Conservation (phyloP, 2,329 filamentous ascomycete genomes). For the Fusarium sp. region DNA sequence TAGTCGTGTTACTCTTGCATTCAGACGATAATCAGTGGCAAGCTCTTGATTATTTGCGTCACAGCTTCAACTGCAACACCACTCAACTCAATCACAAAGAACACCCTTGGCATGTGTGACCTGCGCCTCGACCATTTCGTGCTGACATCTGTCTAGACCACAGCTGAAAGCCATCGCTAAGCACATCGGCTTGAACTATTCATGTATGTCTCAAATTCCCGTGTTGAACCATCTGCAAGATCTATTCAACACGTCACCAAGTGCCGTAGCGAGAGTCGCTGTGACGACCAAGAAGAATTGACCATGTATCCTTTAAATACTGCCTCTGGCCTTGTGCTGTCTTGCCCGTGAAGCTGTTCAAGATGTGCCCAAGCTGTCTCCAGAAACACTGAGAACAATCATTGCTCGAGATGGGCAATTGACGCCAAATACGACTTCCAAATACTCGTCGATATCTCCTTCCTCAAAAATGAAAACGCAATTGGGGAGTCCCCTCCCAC, state of each 20-base stretch:
- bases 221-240: not conserved
- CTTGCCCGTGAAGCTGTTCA: not conserved
- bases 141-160: not conserved
- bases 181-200: conserved; percentile 1
- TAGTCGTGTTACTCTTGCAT: not conserved
- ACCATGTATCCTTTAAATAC: not conserved
- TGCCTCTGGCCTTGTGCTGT: not conserved
- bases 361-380: not conserved
- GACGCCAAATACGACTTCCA: not conserved
- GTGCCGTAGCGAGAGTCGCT: not conserved
- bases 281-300: not conserved
- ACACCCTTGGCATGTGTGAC: not conserved
- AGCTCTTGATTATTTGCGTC: not conserved
- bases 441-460: not conserved
- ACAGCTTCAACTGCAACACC: not conserved
- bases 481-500: conserved; percentile 41
- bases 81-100: not conserved
- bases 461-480: conserved; percentile 11
- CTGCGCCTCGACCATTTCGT: not conserved
- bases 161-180: not conserved
- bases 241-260: not conserved
- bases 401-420: not conserved
- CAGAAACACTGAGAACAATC: no score
- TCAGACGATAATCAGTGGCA: not conserved
- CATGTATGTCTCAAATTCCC: conserved; percentile 15